These are phyloP conservation scores for Cynanchum wilfordii DNA, from an alignment of 257 asterid species.

Conservation along the genomic window DNA sequence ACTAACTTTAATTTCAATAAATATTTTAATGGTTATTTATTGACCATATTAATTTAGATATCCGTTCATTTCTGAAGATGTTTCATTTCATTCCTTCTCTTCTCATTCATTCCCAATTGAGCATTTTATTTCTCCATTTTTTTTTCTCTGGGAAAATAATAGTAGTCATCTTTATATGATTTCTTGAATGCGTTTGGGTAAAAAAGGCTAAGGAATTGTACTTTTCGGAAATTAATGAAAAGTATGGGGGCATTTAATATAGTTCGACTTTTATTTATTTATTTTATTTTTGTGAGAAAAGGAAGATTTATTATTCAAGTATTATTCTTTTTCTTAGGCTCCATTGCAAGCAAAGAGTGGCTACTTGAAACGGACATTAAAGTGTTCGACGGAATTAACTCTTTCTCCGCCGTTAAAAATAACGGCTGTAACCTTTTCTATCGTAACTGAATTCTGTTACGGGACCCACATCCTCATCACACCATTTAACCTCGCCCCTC, in stretches of 20 bases:
- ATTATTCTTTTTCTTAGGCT: slow-evolving; percentile 36
- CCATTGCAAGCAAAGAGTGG: slow-evolving; percentile 52
- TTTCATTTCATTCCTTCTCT: too few relatives aligned
- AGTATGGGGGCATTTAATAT: slow-evolving; percentile 32
- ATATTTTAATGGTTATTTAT: too few relatives aligned
- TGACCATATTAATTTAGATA: too few relatives aligned
- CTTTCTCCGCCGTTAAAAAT: slow-evolving; percentile 78
- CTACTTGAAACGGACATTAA: slow-evolving; percentile 50
- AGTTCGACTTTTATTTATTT: neutral
- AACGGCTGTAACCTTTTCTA: slow-evolving; percentile 62
- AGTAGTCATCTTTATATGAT: neutral
- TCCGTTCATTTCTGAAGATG: too few relatives aligned
- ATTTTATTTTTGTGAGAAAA: neutral
- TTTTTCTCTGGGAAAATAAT: too few relatives aligned
- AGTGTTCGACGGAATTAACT: slow-evolving; percentile 49
- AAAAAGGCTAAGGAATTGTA: neutral
- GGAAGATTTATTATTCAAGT: too few relatives aligned
- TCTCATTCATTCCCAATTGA: too few relatives aligned
- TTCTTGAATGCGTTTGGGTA: neutral
- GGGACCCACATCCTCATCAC: slow-evolving; percentile 51
- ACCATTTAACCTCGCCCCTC: slow-evolving; percentile 76
- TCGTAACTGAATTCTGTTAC: slow-evolving; percentile 62
- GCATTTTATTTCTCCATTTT: neutral
- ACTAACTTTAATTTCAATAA: too few relatives aligned
- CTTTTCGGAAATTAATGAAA: slow-evolving; percentile 22